A percentile compares a stretch with the other conserved stretches of the same genome.
phyloP scores from a whole-genome alignment of 345 rosid species.

The Carallia brachiata region DNA sequence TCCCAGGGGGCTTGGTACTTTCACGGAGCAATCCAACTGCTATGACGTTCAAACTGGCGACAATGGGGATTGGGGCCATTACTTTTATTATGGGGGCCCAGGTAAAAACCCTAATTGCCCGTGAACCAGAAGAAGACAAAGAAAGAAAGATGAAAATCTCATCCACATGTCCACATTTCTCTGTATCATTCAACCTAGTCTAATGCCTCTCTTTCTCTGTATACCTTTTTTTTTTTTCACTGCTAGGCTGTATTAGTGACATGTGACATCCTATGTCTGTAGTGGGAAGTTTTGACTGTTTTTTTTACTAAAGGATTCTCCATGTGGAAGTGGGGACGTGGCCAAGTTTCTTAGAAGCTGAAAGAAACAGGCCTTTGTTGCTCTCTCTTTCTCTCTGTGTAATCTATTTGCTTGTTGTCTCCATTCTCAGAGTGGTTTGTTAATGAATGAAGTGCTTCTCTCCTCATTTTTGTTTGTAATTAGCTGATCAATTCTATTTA shows the following conservation, averaged over 20 bases:
- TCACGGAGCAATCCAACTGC: constrained; percentile 91
- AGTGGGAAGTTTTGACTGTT: constrained; percentile 54
- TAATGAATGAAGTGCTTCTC: constrained; percentile 22
- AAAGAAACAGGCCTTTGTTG: constrained; percentile 43
- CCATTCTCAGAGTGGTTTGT: constrained; percentile 42
- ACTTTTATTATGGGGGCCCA: constrained; percentile 94
- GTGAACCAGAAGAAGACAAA: constrained; percentile 22
- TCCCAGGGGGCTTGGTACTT: constrained; percentile 83
- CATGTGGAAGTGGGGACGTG: constrained; percentile 37
- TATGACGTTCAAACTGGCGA: constrained; percentile 84
- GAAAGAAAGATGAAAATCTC: background rate
- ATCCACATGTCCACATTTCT: background rate
- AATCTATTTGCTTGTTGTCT: constrained; percentile 43
- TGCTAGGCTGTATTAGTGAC: constrained; percentile 38
- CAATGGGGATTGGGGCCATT: constrained; percentile 97
- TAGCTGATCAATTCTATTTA: no score
- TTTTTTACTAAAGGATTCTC: constrained; percentile 28
- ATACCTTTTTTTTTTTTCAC: constrained; percentile 26
- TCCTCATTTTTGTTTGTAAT: no score
- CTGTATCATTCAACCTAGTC: constrained; percentile 56
- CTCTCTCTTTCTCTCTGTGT: constrained; percentile 11
- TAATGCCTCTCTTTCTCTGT: constrained; percentile 23
- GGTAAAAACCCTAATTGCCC: constrained; percentile 79
- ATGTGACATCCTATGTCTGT: constrained; percentile 23
- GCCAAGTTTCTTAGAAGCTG: constrained; percentile 41